Evolutionary conservation across 345 rosid species (phyloP).

Genomic region (Jatropha curcas): DNA sequence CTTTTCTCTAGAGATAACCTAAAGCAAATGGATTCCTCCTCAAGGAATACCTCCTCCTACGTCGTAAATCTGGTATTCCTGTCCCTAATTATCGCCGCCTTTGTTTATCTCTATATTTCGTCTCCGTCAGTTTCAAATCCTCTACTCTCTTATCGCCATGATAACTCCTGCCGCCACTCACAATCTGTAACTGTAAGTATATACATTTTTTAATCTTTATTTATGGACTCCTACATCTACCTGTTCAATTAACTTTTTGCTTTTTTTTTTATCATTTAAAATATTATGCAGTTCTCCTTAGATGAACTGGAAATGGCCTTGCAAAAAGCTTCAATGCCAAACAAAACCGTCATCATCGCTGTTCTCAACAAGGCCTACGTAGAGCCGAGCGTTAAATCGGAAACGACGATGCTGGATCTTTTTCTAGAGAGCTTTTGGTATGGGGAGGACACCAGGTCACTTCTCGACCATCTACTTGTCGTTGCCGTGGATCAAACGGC

Average conservation of each 20-base stretch:
- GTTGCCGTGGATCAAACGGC: constrained; percentile 29
- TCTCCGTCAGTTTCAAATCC: constrained; percentile 22
- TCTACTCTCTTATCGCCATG: constrained; percentile 17
- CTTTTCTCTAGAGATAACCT: too few species aligned
- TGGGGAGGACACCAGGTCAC: constrained; percentile 25
- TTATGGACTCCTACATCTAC: background rate
- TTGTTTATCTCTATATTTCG: constrained; percentile 35
- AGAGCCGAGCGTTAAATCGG: constrained; percentile 10
- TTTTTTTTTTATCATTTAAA: background rate
- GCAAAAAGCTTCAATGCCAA: constrained; percentile 45
- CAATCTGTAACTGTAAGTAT: constrained; percentile 30
- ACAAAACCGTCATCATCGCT: constrained; percentile 30
- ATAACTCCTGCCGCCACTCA: constrained; percentile 1
- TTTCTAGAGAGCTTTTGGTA: constrained; percentile 34
- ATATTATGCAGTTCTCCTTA: constrained; percentile 17
- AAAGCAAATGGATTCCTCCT: constrained; percentile 28
- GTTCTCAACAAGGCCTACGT: constrained; percentile 31
- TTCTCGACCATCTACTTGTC: constrained; percentile 23
- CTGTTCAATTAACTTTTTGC: background rate
- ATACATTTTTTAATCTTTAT: background rate
- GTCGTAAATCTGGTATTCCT: constrained; percentile 17
- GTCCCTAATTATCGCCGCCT: constrained; percentile 38
- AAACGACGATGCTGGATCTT: constrained; percentile 30
- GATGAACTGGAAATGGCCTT: constrained; percentile 52
- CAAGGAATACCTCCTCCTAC: constrained; percentile 18